These are phyloP conservation scores for Botryotinia convoluta DNA, from an alignment of 2,329 filamentous ascomycete species.

Conservation along the genomic window DNA sequence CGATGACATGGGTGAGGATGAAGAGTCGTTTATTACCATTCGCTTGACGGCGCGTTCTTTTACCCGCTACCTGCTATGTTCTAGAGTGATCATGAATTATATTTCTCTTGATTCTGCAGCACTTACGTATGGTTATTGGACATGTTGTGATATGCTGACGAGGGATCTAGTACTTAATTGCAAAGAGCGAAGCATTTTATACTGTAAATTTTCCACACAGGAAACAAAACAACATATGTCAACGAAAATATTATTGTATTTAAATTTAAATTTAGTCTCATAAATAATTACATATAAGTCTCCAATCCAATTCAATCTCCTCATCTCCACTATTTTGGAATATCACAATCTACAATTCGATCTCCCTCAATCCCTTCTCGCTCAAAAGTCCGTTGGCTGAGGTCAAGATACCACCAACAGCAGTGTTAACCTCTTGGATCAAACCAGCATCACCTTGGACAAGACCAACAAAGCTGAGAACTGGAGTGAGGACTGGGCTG, in stretches of 20 bases:
- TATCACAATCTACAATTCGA: not conserved
- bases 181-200: not conserved
- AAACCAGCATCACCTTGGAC: not conserved
- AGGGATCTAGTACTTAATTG: not conserved
- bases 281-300: not conserved
- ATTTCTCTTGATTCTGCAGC: not conserved
- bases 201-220: not conserved
- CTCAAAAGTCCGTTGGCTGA: not conserved
- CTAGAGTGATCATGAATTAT: not conserved
- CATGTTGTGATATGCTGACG: not conserved
- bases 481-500: not conserved
- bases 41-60: not conserved
- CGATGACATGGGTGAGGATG: too few species aligned
- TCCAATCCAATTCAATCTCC: not conserved
- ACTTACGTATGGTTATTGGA: not conserved
- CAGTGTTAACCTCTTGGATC: not conserved
- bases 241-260: not conserved
- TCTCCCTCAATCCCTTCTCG: not conserved
- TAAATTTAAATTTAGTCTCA: not conserved
- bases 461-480: not conserved
- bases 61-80: not conserved
- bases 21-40: too few species aligned
- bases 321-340: not conserved
- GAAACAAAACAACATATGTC: not conserved
- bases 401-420: not conserved